phyloP scores from a whole-genome alignment of 2,329 filamentous ascomycete species.

The Phialophora macrospora region DNA sequence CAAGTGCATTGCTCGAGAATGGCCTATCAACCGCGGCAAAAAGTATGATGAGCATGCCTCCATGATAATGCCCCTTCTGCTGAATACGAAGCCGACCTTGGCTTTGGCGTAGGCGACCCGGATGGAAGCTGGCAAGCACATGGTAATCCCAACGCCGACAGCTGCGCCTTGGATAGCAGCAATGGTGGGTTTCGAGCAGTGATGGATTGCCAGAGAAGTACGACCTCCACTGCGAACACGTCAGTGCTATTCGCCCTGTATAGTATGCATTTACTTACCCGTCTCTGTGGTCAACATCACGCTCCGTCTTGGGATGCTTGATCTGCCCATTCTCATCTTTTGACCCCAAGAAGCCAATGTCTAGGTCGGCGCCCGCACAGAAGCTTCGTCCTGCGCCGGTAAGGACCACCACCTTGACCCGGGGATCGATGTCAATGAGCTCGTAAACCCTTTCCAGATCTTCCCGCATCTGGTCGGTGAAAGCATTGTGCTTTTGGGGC shows the following conservation, averaged over 20 bases:
- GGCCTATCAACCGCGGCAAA: slow-evolving; percentile 69
- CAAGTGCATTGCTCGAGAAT: slow-evolving; percentile 66
- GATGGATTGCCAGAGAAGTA: slow-evolving; percentile 61
- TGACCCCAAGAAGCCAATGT: slow-evolving; percentile 38
- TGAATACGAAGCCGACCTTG: slow-evolving; percentile 74
- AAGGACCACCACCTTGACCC: slow-evolving; percentile 62
- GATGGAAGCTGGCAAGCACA: slow-evolving; percentile 62
- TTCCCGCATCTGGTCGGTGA: slow-evolving; percentile 66
- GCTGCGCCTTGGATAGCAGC: slow-evolving; percentile 64
- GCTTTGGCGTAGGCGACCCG: slow-evolving; percentile 60
- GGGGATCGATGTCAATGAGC: slow-evolving; percentile 58
- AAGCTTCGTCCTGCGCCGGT: slow-evolving; percentile 61
- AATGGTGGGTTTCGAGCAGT: slow-evolving; percentile 64
- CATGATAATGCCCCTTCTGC: slow-evolving; percentile 69
- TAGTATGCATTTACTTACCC: slow-evolving; percentile 27
- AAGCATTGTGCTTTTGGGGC: slow-evolving; percentile 70
- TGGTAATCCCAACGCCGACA: slow-evolving; percentile 66
- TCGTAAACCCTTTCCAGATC: slow-evolving; percentile 63
- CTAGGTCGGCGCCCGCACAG: slow-evolving; percentile 67
- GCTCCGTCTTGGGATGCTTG: slow-evolving; percentile 34
- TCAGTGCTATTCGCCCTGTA: slow-evolving; percentile 17
- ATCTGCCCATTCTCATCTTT: slow-evolving; percentile 29
- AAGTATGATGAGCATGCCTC: slow-evolving; percentile 73
- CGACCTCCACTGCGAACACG: slow-evolving; percentile 53
- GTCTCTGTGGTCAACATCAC: slow-evolving; percentile 40